Evolutionary conservation across 495 filamentous ascomycete species (phyloP).

Genomic region (Penicillium psychrofluorescens): DNA sequence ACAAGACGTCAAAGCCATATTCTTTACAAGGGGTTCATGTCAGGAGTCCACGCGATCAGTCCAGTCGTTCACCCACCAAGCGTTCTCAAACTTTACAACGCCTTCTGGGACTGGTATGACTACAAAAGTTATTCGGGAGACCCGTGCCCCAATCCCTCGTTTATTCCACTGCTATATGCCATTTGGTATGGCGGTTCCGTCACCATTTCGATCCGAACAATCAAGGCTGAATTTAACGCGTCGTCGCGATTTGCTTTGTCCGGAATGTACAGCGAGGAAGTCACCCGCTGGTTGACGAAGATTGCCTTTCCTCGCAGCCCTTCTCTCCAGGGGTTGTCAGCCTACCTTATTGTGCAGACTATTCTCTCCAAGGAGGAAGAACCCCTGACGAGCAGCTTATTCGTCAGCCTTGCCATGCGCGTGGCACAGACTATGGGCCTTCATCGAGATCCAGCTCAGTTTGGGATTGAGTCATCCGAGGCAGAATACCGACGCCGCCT

Average conservation of each 20-base stretch:
- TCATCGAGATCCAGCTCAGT: conserved; percentile 60
- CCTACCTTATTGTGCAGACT: conserved; percentile 40
- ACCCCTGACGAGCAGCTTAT: conserved; percentile 39
- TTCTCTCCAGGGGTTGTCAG: conserved; percentile 35
- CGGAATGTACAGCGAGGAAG: conserved; percentile 32
- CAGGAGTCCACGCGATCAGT: conserved; percentile 39
- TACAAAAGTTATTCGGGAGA: conserved; percentile 38
- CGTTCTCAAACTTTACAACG: conserved; percentile 32
- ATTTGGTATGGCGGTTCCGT: conserved; percentile 45
- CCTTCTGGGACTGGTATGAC: conserved; percentile 45
- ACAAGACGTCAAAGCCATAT: conserved; percentile 41
- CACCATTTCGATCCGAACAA: conserved; percentile 34
- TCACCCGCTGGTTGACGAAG: conserved; percentile 34
- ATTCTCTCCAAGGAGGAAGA: conserved; percentile 43
- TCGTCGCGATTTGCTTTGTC: conserved; percentile 30
- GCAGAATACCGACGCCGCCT: conserved; percentile 61
- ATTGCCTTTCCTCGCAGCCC: conserved; percentile 41
- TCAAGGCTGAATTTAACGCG: conserved; percentile 36
- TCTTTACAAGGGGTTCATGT: conserved; percentile 42
- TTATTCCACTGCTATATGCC: conserved; percentile 39
- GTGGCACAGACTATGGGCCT: conserved; percentile 70
- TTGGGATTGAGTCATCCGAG: conserved; percentile 58
- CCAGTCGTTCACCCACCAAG: conserved; percentile 39
- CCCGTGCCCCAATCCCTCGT: conserved; percentile 32
- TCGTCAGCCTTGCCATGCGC: conserved; percentile 50